A percentile compares a stretch with the other conserved stretches of the same genome.
These are phyloP conservation scores for Sistotremastrum suecicum DNA, from an alignment of 768 basidiomycete genomes.

Conservation along the genomic window DNA sequence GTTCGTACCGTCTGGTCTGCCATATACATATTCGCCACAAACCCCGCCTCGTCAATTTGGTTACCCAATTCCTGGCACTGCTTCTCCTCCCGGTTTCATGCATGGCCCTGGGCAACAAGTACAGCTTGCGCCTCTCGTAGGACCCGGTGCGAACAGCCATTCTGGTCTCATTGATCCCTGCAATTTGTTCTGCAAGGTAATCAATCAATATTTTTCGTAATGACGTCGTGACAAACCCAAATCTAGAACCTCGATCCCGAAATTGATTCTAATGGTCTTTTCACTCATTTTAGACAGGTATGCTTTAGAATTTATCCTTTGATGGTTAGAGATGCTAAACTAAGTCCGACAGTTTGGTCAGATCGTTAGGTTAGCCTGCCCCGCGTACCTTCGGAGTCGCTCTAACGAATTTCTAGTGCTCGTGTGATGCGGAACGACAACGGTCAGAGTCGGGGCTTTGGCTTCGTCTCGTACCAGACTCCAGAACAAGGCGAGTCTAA, in stretches of 20 bases:
- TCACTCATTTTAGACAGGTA: slow-evolving; percentile 71
- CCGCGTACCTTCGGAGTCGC: not conserved
- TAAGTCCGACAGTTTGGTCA: slow-evolving; percentile 52
- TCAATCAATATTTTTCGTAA: slow-evolving; percentile 3
- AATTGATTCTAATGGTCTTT: slow-evolving; percentile 76
- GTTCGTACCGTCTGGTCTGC: slow-evolving; percentile 60
- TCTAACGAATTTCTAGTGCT: slow-evolving; percentile 35
- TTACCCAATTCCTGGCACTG: slow-evolving; percentile 25
- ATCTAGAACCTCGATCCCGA: slow-evolving; percentile 69
- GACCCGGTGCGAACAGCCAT: slow-evolving; percentile 71
- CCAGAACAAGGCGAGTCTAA: slow-evolving; percentile 57
- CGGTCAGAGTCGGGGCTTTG: slow-evolving; percentile 76
- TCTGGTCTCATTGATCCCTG: slow-evolving; percentile 85
- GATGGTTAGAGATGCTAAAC: not conserved
- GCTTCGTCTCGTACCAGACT: slow-evolving; percentile 78
- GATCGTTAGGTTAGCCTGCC: slow-evolving; percentile 60
- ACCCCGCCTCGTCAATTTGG: slow-evolving; percentile 47
- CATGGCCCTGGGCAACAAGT: slow-evolving; percentile 88
- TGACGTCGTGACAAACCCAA: slow-evolving; percentile 6
- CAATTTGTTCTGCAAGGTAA: slow-evolving; percentile 79
- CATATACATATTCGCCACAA: slow-evolving; percentile 51
- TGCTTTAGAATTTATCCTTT: slow-evolving; percentile 9
- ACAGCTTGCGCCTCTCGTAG: slow-evolving; percentile 57
- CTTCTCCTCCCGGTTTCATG: slow-evolving; percentile 38
- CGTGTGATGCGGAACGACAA: slow-evolving; percentile 83